Conservation (phyloP, 441 rosid species). For the Pelargonium citronellum region DNA sequence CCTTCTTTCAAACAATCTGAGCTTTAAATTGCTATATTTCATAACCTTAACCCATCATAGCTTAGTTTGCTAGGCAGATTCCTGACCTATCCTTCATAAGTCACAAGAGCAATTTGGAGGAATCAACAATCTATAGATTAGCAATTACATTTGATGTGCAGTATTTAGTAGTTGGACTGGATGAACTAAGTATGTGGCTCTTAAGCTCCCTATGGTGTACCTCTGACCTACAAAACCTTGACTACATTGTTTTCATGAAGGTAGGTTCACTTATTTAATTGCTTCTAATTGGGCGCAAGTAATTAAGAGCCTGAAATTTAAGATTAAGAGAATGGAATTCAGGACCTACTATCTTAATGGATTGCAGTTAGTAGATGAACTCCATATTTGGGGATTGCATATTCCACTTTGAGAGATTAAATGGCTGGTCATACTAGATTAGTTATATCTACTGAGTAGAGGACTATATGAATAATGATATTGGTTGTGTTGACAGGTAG, state of each 20-base stretch:
- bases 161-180: no score
- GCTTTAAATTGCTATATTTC: background rate
- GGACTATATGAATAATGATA: no score
- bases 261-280: background rate
- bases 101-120: background rate
- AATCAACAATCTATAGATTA: no score
- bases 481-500: no score
- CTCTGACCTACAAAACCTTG: background rate
- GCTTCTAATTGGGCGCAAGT: background rate
- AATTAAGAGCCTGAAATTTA: background rate
- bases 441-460: no score
- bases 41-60: no score
- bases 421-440: no score
- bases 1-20: background rate
- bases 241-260: background rate
- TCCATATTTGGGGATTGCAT: background rate
- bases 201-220: no score
- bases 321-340: background rate
- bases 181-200: no score
- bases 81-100: background rate
- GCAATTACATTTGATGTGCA: no score
- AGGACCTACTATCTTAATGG: background rate
- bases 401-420: no score
- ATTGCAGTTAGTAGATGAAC: background rate
- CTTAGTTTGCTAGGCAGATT: background rate